Evolutionary conservation across 331 rosid genomes (phyloP).

Genomic region (Quercus lobata): DNA sequence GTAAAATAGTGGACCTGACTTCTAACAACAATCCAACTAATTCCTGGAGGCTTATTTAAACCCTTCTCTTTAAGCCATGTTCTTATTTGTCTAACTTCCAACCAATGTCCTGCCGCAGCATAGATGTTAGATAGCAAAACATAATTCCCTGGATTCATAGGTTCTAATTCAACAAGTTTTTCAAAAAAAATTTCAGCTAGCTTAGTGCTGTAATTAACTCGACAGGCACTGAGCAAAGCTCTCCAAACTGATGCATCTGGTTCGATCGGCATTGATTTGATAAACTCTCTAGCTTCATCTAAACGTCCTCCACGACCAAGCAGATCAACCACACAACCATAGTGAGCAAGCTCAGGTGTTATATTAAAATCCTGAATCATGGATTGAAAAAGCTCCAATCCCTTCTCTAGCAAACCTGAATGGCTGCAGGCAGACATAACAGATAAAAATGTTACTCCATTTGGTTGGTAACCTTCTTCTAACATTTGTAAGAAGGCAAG

Average conservation of each 20-base stretch:
- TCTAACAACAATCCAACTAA: conserved; percentile 44
- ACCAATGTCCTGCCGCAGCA: conserved; percentile 42
- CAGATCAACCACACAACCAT: conserved; percentile 48
- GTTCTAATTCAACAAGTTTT: conserved; percentile 44
- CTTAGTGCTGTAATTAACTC: conserved; percentile 10
- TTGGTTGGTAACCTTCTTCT: conserved; percentile 35
- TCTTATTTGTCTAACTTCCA: conserved; percentile 30
- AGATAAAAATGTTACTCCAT: conserved; percentile 31
- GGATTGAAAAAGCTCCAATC: conserved; percentile 35
- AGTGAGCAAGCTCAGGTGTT: conserved; percentile 41
- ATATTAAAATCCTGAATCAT: conserved; percentile 38
- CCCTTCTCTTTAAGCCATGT: conserved; percentile 35
- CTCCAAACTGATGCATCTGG: conserved; percentile 50
- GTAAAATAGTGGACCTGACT: conserved; percentile 32
- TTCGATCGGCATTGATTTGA: conserved; percentile 32
- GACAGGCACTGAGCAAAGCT: conserved; percentile 51
- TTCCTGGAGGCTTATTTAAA: conserved; percentile 34
- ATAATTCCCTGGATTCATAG: conserved; percentile 40
- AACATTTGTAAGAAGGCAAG: conserved; percentile 28
- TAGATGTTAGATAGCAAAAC: conserved; percentile 42
- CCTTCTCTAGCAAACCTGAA: conserved; percentile 33
- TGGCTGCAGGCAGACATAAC: conserved; percentile 53
- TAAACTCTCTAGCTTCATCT: conserved; percentile 34
- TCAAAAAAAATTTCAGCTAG: conserved; percentile 31
- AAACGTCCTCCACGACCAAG: conserved; percentile 46